Conservation (phyloP, 805 yeast species). For the Candida adriatica region DNA sequence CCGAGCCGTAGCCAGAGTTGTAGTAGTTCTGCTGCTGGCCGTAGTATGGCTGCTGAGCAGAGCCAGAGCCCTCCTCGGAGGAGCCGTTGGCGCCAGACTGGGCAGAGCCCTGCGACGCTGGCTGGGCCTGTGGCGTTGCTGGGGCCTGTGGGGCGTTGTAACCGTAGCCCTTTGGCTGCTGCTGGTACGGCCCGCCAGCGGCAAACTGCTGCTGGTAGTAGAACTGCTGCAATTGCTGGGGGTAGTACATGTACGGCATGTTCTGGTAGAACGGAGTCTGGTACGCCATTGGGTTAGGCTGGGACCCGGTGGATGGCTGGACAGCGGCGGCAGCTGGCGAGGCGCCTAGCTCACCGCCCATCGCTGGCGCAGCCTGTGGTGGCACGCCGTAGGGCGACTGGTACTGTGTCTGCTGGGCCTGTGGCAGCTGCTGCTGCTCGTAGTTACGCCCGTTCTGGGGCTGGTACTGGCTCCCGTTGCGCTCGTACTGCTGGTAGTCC, state of each 20-base stretch:
- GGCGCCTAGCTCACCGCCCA: slow-evolving; percentile 15
- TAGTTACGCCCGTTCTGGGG: neutral
- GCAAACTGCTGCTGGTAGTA: slow-evolving; percentile 11
- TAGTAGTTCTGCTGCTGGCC: slow-evolving; percentile 20
- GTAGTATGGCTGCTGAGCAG: slow-evolving; percentile 22
- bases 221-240: slow-evolving; percentile 14
- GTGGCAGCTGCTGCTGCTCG: neutral
- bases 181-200: slow-evolving; percentile 11
- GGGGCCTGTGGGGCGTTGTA: slow-evolving; percentile 11
- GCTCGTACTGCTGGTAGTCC: slow-evolving; percentile 12
- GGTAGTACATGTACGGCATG: slow-evolving; percentile 23
- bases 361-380: slow-evolving; percentile 18
- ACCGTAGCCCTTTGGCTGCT: slow-evolving; percentile 19
- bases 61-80: neutral
- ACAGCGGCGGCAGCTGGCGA: slow-evolving; percentile 24
- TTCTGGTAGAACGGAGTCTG: slow-evolving; percentile 1
- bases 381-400: slow-evolving; percentile 23
- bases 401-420: slow-evolving; percentile 17
- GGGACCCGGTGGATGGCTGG: slow-evolving; percentile 21
- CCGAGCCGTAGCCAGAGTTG: slow-evolving; percentile 16
- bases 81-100: slow-evolving; percentile 3
- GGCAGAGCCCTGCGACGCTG: slow-evolving; percentile 8
- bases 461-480: slow-evolving; percentile 7
- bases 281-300: slow-evolving; percentile 16
- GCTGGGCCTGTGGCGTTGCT: slow-evolving; percentile 3